Conservation (phyloP, 176 grass and related monocot species). For the Phyllostachys edulis region DNA sequence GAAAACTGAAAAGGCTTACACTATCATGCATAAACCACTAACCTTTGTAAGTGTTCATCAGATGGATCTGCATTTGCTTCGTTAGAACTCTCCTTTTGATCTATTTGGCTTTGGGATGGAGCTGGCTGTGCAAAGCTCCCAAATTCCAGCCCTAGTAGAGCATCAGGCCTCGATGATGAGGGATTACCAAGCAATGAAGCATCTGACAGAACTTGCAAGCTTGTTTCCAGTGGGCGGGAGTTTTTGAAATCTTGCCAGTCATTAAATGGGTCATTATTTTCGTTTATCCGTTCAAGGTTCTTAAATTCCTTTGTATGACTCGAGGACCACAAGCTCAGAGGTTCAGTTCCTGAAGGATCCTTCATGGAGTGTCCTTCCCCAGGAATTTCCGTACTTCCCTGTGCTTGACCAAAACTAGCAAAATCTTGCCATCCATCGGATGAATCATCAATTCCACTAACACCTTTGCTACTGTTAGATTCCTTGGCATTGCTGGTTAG, state of each 20-base stretch:
- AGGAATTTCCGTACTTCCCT: conserved; percentile 9
- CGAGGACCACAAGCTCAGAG: conserved; percentile 35
- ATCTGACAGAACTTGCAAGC: conserved; percentile 29
- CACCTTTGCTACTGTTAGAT: conserved; percentile 22
- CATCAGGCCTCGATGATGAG: conserved; percentile 18
- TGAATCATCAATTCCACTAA: conserved; percentile 27
- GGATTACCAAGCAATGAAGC: conserved; percentile 30
- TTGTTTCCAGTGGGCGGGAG: conserved; percentile 28
- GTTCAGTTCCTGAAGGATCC: conserved; percentile 40
- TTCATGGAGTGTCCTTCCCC: conserved; percentile 24
- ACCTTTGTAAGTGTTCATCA: conserved; percentile 39
- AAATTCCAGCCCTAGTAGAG: conserved; percentile 26
- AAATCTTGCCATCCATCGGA: conserved; percentile 68
- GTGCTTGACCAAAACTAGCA: conserved; percentile 45
- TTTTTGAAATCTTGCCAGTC: conserved; percentile 61
- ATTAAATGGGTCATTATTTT: conserved; percentile 56
- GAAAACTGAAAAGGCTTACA: not conserved
- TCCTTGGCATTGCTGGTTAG: conserved; percentile 43
- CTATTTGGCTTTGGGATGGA: conserved; percentile 29
- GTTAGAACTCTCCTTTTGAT: conserved; percentile 32
- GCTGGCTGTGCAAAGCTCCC: not conserved
- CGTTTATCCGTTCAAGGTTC: conserved; percentile 32
- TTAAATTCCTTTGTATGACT: conserved; percentile 32
- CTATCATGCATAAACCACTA: conserved; percentile 24
- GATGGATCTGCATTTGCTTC: conserved; percentile 33